A percentile compares a stretch with the other conserved stretches of the same genome.
Evolutionary conservation across 2,329 filamentous ascomycete genomes (phyloP).

Genomic region (Corynespora cassiicola): DNA sequence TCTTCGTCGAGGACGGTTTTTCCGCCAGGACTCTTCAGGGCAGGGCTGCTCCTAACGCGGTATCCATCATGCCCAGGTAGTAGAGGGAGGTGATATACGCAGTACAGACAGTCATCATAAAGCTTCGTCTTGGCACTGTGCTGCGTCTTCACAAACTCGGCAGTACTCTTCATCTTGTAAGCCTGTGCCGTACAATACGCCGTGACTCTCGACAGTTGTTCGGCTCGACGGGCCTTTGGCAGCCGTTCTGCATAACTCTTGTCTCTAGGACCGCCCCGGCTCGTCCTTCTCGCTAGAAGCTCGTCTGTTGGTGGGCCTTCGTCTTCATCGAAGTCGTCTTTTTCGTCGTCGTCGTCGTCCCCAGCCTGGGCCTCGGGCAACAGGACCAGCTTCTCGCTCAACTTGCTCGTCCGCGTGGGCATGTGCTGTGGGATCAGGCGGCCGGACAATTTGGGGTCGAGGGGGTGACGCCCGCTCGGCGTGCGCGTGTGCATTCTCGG

Average conservation of each 20-base stretch:
- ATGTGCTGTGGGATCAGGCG: slow-evolving; percentile 67
- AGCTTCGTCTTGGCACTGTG: slow-evolving; percentile 94
- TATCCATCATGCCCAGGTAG: slow-evolving; percentile 87
- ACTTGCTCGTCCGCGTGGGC: slow-evolving; percentile 88
- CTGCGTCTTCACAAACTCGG: slow-evolving; percentile 83
- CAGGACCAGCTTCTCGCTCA: slow-evolving; percentile 95
- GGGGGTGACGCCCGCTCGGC: slow-evolving; percentile 58
- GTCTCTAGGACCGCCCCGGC: slow-evolving; percentile 67
- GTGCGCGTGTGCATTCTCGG: slow-evolving; percentile 56
- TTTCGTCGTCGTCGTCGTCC: slow-evolving; percentile 61
- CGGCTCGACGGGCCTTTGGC: slow-evolving; percentile 84
- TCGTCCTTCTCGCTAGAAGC: slow-evolving; percentile 68
- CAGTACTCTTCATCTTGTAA: slow-evolving; percentile 88
- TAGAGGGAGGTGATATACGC: slow-evolving; percentile 90
- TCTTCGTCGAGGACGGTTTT: slow-evolving; percentile 93
- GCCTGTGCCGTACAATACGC: slow-evolving; percentile 96
- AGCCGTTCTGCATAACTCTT: slow-evolving; percentile 95
- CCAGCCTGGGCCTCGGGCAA: slow-evolving; percentile 76
- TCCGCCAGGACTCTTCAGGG: slow-evolving; percentile 90
- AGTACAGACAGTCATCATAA: slow-evolving; percentile 97
- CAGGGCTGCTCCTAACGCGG: slow-evolving; percentile 85
- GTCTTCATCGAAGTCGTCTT: slow-evolving; percentile 63
- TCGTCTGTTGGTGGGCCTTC: slow-evolving; percentile 71
- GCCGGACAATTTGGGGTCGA: slow-evolving; percentile 62
- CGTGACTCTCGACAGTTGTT: slow-evolving; percentile 88